Evolutionary conservation across 2,329 filamentous ascomycete species (phyloP).

Genomic region (Aspergillus phoenicis): DNA sequence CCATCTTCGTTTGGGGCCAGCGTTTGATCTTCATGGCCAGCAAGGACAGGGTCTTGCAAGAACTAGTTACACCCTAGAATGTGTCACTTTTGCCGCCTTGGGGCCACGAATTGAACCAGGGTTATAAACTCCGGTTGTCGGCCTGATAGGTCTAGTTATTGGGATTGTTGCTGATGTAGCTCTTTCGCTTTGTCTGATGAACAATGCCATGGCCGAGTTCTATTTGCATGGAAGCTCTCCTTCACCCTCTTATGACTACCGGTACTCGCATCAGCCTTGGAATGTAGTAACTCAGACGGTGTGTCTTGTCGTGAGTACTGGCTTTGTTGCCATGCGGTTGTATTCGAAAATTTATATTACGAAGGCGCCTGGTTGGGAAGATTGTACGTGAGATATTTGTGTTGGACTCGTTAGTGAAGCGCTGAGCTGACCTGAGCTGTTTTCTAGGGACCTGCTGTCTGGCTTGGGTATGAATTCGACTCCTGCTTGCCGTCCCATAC

Average conservation of each 20-base stretch:
- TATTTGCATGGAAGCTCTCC: background rate
- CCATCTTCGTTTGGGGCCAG: too few species aligned
- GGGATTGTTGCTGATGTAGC: background rate
- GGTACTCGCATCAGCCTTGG: conserved; percentile 17
- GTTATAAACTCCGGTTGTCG: background rate
- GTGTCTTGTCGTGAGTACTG: conserved; percentile 23
- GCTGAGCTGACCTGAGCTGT: conserved; percentile 1
- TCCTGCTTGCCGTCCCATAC: background rate
- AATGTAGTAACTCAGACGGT: conserved; percentile 23
- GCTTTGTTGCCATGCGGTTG: conserved; percentile 24
- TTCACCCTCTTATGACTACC: conserved; percentile 12
- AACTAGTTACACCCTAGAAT: background rate
- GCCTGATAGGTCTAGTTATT: background rate
- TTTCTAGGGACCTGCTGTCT: conserved; percentile 23
- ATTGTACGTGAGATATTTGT: conserved; percentile 21
- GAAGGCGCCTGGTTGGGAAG: conserved; percentile 24
- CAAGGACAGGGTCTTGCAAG: background rate
- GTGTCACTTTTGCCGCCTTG: background rate
- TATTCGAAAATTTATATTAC: conserved; percentile 34
- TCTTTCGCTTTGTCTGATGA: background rate
- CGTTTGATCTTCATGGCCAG: background rate
- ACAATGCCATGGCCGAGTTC: background rate
- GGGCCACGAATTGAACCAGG: background rate
- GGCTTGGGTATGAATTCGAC: conserved; percentile 22
- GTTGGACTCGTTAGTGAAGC: background rate